phyloP scores from a whole-genome alignment of 2,329 filamentous ascomycete species.

The Fusarium brachygibbosum region DNA sequence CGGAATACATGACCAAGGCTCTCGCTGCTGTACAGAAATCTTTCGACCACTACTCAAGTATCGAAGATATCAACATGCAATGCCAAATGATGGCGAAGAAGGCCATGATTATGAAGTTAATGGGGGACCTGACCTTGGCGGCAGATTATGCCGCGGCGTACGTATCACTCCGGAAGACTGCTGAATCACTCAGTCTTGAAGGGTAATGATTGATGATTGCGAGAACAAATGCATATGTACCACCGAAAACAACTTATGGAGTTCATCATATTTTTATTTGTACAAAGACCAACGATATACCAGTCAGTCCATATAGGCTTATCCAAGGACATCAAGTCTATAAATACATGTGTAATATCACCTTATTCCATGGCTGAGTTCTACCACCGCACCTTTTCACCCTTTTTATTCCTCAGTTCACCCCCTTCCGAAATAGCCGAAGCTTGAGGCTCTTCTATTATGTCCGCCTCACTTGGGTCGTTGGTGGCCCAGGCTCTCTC shows the following conservation, averaged over 20 bases:
- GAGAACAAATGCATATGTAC: conserved; percentile 1
- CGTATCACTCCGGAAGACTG: conserved; percentile 65
- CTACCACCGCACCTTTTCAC: conserved; percentile 57
- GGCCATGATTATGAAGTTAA: conserved; percentile 78
- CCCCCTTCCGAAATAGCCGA: conserved; percentile 41
- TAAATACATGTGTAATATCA: conserved; percentile 17
- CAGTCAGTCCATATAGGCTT: background rate
- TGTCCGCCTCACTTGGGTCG: conserved; percentile 49
- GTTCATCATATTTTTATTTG: conserved; percentile 34
- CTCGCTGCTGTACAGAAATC: conserved; percentile 73
- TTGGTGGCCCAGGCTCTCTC: conserved; percentile 95
- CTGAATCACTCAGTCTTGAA: conserved; percentile 50
- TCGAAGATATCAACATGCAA: conserved; percentile 76
- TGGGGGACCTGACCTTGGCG: conserved; percentile 73
- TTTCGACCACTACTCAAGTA: conserved; percentile 72
- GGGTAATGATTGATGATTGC: conserved; percentile 22
- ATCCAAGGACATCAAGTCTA: conserved; percentile 16
- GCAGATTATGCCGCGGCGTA: conserved; percentile 77
- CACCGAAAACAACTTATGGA: background rate
- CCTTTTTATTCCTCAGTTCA: conserved; percentile 55
- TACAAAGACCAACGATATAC: conserved; percentile 18
- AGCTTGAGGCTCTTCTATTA: conserved; percentile 30
- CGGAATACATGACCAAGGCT: conserved; percentile 70
- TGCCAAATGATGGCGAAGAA: conserved; percentile 87
- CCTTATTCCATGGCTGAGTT: background rate